Evolutionary conservation across 306 rosid species (phyloP).

Genomic region (Amphicarpaea edgeworthii): DNA sequence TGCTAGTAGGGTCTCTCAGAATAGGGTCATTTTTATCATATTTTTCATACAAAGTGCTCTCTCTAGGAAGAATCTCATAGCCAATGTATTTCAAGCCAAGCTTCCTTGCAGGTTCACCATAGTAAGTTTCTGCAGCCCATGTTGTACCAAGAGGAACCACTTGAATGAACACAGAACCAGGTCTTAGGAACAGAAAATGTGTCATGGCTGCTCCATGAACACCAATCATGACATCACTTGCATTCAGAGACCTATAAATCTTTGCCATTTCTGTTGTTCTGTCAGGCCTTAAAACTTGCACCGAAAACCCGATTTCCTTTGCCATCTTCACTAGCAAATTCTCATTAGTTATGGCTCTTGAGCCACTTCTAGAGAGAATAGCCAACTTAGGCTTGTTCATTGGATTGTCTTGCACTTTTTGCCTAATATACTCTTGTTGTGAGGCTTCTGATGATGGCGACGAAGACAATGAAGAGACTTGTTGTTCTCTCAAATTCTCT

Average conservation of each 20-base stretch:
- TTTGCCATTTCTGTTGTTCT: slow-evolving; percentile 81
- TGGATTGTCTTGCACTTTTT: slow-evolving; percentile 32
- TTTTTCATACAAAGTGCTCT: slow-evolving; percentile 70
- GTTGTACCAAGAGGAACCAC: slow-evolving; percentile 82
- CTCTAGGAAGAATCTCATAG: slow-evolving; percentile 70
- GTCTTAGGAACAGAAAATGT: slow-evolving; percentile 82
- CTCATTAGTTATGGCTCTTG: slow-evolving; percentile 82
- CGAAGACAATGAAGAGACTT: slow-evolving; percentile 42
- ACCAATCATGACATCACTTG: slow-evolving; percentile 88
- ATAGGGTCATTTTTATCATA: slow-evolving; percentile 68
- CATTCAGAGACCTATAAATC: slow-evolving; percentile 71
- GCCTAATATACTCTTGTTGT: background rate
- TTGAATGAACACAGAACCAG: slow-evolving; percentile 79
- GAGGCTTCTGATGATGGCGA: slow-evolving; percentile 48
- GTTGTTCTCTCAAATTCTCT: slow-evolving; percentile 38
- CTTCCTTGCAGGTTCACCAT: slow-evolving; percentile 86
- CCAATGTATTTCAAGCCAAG: slow-evolving; percentile 87
- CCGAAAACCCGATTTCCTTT: slow-evolving; percentile 68
- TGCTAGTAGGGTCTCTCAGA: slow-evolving; percentile 71
- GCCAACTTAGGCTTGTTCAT: slow-evolving; percentile 61
- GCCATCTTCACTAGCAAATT: slow-evolving; percentile 73
- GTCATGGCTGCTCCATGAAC: slow-evolving; percentile 99
- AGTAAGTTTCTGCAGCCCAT: slow-evolving; percentile 93
- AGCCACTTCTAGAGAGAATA: slow-evolving; percentile 76
- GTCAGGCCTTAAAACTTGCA: slow-evolving; percentile 65